Base-by-base conservation (phyloP, 2,329 filamentous ascomycete genomes). In the Aspergillus bombycis region DNA sequence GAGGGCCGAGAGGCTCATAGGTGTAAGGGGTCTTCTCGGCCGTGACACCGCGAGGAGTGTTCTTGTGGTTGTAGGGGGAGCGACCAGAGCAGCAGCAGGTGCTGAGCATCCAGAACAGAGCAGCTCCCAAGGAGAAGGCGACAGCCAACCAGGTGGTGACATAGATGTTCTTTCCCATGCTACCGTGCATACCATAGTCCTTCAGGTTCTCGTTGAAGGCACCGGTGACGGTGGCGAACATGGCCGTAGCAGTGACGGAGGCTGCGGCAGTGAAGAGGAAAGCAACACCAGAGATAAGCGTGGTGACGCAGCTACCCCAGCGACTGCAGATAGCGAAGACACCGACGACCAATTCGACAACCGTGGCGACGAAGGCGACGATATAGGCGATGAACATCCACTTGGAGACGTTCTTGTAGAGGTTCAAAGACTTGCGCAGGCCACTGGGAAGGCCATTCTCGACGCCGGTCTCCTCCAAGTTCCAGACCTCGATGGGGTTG, bases 71-170 rank as follows among this genome's bases (percentile, higher is more conserved):
- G 59, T 82, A 82, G 32, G 81, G 80, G 60, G 80, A 83, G 70
- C 85, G 83, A 54, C 92, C 92, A 70, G 86, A 88, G 84, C 94
- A 97, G 88, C 94, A 98, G 89, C 94, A 98, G 73, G 91, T 86
- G 78, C 89, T 92, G 78, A 96, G 88, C 74, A 94, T 82, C 94
- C 95, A 98, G 89, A 98, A 97, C 75, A 97, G 80, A 67, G 87
- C 88, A 9, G 91, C 90, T 48, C 79, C 91, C 38, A 95, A 75
- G 65, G 90, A 89, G 75, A 96, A 93, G 32, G 87, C 91, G 45
- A 90, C 89, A 50, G 89, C 89, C 64, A 98, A 83, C 92, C 94
- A 97, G 71, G 91, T 87, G 23, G 88, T 81, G 41, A 85, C 85
- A 60, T 95, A 88, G 81, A 91, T 94, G 63, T 83, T 81, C 34